phyloP scores from a whole-genome alignment of 495 filamentous ascomycete genomes.

The Neurospora sp. region DNA sequence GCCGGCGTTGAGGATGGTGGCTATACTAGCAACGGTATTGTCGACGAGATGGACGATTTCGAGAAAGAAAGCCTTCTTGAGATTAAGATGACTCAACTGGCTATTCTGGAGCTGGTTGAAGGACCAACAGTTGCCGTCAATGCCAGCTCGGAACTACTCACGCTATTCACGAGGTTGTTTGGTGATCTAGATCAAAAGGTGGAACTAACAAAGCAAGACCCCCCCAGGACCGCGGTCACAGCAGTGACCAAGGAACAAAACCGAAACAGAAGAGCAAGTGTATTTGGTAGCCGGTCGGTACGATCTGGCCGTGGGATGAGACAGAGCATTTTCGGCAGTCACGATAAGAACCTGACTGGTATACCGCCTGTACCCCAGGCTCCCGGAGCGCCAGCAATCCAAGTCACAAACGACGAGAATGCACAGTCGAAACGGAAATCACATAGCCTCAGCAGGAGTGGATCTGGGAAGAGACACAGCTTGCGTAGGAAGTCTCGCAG shows the following conservation, averaged over 20 bases:
- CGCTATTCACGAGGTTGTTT: constrained; percentile 73
- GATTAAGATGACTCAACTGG: constrained; percentile 87
- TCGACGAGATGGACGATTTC: constrained; percentile 62
- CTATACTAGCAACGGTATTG: constrained; percentile 34
- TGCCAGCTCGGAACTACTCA: constrained; percentile 68
- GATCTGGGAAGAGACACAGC: constrained; percentile 31
- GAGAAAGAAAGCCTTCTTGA: constrained; percentile 79
- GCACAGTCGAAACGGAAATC: constrained; percentile 24
- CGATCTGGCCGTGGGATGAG: constrained; percentile 20
- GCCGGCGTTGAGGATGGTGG: constrained; percentile 6
- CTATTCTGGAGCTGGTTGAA: constrained; percentile 71
- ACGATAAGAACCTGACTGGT: constrained; percentile 18
- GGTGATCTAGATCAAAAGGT: constrained; percentile 37
- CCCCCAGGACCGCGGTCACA: constrained; percentile 59
- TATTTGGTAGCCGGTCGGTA: constrained; percentile 52
- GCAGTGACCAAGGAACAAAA: constrained; percentile 33
- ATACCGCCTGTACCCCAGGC: constrained; percentile 21
- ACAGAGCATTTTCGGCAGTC: constrained; percentile 18
- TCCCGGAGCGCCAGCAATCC: constrained; percentile 23
- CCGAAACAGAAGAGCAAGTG: constrained; percentile 61
- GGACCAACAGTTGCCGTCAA: constrained; percentile 77
- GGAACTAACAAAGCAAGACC: constrained; percentile 29
- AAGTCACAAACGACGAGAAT: constrained; percentile 29
- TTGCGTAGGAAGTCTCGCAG: constrained; percentile 37
- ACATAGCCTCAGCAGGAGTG: constrained; percentile 29